Percentiles rank a stretch among this genome's conserved stretches.
phyloP scores from a whole-genome alignment of 1,139 yeast genomes.

The Debaryomycetaceae sp. region DNA sequence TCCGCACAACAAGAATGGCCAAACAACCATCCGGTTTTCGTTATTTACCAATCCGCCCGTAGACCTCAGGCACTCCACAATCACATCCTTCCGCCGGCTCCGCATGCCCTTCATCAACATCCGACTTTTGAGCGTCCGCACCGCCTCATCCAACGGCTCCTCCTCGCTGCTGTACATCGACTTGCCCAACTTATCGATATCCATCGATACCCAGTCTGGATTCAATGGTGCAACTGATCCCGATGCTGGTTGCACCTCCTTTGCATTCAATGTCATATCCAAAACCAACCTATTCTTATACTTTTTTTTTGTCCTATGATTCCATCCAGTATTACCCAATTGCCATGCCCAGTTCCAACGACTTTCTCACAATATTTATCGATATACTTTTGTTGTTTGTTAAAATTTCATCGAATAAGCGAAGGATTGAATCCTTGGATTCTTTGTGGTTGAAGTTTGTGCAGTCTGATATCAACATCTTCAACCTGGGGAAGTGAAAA shows the following conservation, averaged over 20 bases:
- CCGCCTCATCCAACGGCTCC: conserved; percentile 39
- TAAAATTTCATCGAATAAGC: neutral
- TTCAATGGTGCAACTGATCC: conserved; percentile 12
- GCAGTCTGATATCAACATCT: neutral
- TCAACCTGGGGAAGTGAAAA: too few species aligned
- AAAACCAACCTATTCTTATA: neutral
- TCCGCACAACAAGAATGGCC: conserved; percentile 42
- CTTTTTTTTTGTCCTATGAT: neutral
- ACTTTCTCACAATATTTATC: neutral
- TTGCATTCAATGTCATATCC: neutral
- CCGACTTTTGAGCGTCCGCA: conserved; percentile 35
- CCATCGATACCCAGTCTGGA: conserved; percentile 52
- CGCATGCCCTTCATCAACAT: conserved; percentile 37
- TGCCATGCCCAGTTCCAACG: neutral
- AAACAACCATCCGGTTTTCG: conserved; percentile 36
- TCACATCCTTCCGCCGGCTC: conserved; percentile 22
- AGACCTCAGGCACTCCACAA: conserved; percentile 36
- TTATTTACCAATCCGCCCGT: conserved; percentile 48
- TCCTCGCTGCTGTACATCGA: conserved; percentile 44
- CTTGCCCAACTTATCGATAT: conserved; percentile 43
- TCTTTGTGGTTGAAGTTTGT: neutral
- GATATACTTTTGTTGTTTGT: neutral
- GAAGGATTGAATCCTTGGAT: neutral
- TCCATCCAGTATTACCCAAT: neutral
- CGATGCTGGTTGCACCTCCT: neutral